Conservation (phyloP, 2,329 filamentous ascomycete genomes). For the Boeremia lycopersici region DNA sequence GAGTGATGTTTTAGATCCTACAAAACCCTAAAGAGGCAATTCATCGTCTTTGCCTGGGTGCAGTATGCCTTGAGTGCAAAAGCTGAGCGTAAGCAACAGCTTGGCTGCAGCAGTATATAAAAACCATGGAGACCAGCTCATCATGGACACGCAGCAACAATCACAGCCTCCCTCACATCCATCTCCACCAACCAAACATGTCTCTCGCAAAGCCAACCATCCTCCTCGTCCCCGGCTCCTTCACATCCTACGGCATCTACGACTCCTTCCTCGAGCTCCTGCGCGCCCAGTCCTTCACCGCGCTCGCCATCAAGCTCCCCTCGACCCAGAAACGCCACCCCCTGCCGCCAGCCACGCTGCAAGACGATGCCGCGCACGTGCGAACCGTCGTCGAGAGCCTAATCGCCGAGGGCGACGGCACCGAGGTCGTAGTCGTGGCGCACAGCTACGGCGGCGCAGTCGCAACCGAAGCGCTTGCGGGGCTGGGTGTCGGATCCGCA, state of each 20-base stretch:
- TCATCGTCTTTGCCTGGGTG: neutral
- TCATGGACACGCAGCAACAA: no score
- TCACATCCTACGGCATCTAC: slow-evolving; percentile 20
- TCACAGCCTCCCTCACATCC: no score
- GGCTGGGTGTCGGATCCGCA: slow-evolving; percentile 7
- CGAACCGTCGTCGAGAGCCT: slow-evolving; percentile 23
- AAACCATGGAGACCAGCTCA: no score
- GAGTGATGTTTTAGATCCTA: no score
- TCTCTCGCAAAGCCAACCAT: slow-evolving; percentile 17
- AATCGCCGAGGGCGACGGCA: slow-evolving; percentile 27
- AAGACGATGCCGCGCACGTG: slow-evolving; percentile 39
- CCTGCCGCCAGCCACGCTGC: slow-evolving; percentile 22
- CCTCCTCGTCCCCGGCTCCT: slow-evolving; percentile 31
- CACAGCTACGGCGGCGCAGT: slow-evolving; percentile 25
- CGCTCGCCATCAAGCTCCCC: slow-evolving; percentile 20
- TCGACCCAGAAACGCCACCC: slow-evolving; percentile 21
- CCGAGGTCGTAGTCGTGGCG: slow-evolving; percentile 36
- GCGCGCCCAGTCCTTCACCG: slow-evolving; percentile 15
- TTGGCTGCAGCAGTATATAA: neutral
- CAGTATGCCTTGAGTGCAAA: neutral
- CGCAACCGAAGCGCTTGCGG: slow-evolving; percentile 16
- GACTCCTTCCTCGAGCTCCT: slow-evolving; percentile 12
- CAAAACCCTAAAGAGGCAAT: no score
- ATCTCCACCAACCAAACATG: neutral
- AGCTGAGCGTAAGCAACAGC: neutral